Percentiles rank a stretch among this genome's conserved stretches.
Evolutionary conservation across 495 filamentous ascomycete genomes (phyloP).

Genomic region (Amorphotheca resinae): DNA sequence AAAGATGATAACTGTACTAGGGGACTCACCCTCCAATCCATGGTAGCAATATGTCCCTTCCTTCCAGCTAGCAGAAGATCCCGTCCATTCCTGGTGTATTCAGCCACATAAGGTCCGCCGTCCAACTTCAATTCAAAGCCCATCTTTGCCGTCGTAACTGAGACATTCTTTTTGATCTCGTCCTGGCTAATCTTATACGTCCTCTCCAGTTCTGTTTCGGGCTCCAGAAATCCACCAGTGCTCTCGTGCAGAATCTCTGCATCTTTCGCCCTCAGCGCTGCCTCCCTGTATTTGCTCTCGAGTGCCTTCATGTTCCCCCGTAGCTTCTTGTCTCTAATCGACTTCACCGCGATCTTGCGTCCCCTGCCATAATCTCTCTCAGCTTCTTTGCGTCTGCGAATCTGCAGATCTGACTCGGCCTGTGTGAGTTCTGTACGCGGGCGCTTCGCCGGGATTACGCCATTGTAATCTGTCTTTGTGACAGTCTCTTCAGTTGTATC

Average conservation of each 20-base stretch:
- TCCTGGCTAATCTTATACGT: conserved; percentile 88
- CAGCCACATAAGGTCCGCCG: conserved; percentile 69
- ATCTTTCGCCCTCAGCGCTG: conserved; percentile 73
- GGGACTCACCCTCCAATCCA: conserved; percentile 71
- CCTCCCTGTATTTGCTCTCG: conserved; percentile 71
- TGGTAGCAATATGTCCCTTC: conserved; percentile 90
- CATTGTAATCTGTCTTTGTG: conserved; percentile 23
- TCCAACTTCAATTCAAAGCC: conserved; percentile 75
- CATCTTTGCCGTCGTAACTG: conserved; percentile 77
- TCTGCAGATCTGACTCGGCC: conserved; percentile 30
- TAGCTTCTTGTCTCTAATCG: conserved; percentile 73
- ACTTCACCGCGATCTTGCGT: conserved; percentile 42
- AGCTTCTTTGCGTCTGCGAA: conserved; percentile 45
- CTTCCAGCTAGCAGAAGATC: conserved; percentile 74
- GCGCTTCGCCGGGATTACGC: conserved; percentile 31
- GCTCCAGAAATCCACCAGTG: conserved; percentile 72
- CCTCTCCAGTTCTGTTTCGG: conserved; percentile 75
- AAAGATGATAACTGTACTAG: too few relatives aligned
- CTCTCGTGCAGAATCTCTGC: conserved; percentile 91
- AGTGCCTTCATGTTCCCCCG: conserved; percentile 64
- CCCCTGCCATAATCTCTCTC: conserved; percentile 77
- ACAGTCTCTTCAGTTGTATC: conserved; percentile 7
- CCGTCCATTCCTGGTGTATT: conserved; percentile 82
- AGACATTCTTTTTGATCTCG: conserved; percentile 64
- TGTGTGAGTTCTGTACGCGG: conserved; percentile 32